These are phyloP conservation scores for Brettanomyces naardenensis DNA, from an alignment of 805 yeast species.

Conservation along the genomic window DNA sequence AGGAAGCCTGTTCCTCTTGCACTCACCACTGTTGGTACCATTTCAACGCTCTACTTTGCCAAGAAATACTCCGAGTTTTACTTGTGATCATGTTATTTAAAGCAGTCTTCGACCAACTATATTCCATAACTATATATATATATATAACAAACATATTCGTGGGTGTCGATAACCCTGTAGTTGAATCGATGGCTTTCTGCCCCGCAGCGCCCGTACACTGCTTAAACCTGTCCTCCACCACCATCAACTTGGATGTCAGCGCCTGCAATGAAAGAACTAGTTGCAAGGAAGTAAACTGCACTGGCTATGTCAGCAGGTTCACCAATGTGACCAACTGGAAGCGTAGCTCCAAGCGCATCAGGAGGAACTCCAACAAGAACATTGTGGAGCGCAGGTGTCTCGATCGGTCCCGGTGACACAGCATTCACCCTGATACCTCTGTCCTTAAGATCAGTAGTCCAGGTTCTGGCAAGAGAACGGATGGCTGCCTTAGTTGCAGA, in stretches of 20 bases:
- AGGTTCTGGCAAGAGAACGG: conserved; percentile 3
- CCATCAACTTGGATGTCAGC: too few relatives aligned
- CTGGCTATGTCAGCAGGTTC: conserved; percentile 13
- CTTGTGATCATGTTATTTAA: conserved; percentile 3
- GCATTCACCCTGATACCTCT: conserved; percentile 7
- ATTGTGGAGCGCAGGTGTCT: conserved; percentile 4
- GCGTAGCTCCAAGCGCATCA: conserved; percentile 5
- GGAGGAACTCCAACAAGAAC: conserved; percentile 5
- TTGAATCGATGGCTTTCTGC: neutral
- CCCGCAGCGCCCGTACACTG: too few relatives aligned
- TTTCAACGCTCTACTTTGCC: conserved; percentile 55
- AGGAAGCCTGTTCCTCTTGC: conserved; percentile 67
- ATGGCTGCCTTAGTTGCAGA: neutral
- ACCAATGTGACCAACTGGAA: conserved; percentile 15
- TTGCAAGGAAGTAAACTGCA: conserved; percentile 14
- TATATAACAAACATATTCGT: neutral
- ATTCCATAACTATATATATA: neutral
- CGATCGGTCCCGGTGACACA: conserved; percentile 8
- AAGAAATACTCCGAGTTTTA: conserved; percentile 7
- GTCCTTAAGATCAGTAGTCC: conserved; percentile 5
- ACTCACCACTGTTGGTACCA: conserved; percentile 54
- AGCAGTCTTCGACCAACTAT: neutral
- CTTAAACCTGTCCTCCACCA: too few relatives aligned
- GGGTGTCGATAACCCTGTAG: neutral
- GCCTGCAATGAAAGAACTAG: too few relatives aligned